A percentile compares a stretch with the other conserved stretches of the same genome.
Evolutionary conservation across 2,329 filamentous ascomycete species (phyloP).

Genomic region (Exophiala mesophila): DNA sequence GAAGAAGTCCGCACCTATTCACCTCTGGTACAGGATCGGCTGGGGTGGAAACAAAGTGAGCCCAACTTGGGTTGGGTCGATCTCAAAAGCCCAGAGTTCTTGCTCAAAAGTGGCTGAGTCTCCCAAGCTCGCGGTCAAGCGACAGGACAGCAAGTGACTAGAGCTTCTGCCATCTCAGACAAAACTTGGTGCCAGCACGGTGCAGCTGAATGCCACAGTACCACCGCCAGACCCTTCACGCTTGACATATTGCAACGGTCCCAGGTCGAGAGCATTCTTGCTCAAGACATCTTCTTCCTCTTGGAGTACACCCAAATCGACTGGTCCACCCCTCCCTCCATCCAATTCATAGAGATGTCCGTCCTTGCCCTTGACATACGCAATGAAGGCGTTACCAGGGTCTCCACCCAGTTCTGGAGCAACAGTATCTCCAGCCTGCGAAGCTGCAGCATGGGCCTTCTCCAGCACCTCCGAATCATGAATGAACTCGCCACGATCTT

Average conservation of each 20-base stretch:
- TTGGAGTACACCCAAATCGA: slow-evolving; percentile 28
- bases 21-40: slow-evolving; percentile 33
- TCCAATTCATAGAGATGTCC: slow-evolving; percentile 35
- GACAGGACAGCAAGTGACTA: slow-evolving; percentile 1
- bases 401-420: slow-evolving; percentile 25
- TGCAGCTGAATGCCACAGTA: slow-evolving; percentile 21
- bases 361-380: slow-evolving; percentile 32
- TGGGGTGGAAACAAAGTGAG: slow-evolving; percentile 40
- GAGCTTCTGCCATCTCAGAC: too few relatives aligned
- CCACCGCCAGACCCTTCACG: slow-evolving; percentile 20
- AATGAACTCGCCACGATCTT: slow-evolving; percentile 47
- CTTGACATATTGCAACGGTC: slow-evolving; percentile 27
- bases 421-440: slow-evolving; percentile 25
- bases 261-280: slow-evolving; percentile 28
- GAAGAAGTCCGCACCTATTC: slow-evolving; percentile 38
- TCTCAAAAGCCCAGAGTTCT: slow-evolving; percentile 35
- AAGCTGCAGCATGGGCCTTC: slow-evolving; percentile 24
- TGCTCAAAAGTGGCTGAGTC: too few relatives aligned
- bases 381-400: slow-evolving; percentile 29
- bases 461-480: slow-evolving; percentile 40
- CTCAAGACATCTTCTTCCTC: slow-evolving; percentile 32
- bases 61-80: slow-evolving; percentile 41
- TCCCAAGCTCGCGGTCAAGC: too few relatives aligned
- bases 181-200: slow-evolving; percentile 19
- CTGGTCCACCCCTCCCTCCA: slow-evolving; percentile 31